phyloP scores from a whole-genome alignment of 495 filamentous ascomycete genomes.

The Lophium mytilinum region DNA sequence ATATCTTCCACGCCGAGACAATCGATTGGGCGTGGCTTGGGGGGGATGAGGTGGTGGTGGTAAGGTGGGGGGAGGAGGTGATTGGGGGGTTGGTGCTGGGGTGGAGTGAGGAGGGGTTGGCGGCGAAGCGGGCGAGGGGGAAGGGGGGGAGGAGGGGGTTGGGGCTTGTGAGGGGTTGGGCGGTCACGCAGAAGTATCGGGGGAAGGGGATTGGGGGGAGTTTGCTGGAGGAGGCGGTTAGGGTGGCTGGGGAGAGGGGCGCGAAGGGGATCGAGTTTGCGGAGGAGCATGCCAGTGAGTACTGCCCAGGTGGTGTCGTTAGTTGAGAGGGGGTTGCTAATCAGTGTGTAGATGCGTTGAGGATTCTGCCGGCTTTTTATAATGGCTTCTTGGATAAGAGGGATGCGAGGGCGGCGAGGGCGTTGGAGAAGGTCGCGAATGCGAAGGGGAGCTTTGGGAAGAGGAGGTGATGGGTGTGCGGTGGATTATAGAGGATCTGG shows the following conservation, averaged over 20 bases:
- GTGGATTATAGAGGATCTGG: no score
- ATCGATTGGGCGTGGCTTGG: constrained; percentile 44
- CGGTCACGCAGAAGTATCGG: constrained; percentile 58
- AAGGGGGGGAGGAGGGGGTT: constrained; percentile 29
- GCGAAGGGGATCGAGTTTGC: constrained; percentile 57
- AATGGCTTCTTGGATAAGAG: constrained; percentile 49
- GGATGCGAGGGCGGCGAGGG: constrained; percentile 46
- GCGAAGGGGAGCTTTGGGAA: constrained; percentile 26
- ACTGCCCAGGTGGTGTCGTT: not conserved
- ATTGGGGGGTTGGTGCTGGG: constrained; percentile 49
- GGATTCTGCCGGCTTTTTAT: constrained; percentile 52
- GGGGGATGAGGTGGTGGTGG: constrained; percentile 43
- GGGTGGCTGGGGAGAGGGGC: constrained; percentile 49
- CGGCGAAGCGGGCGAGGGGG: constrained; percentile 30
- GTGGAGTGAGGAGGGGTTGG: constrained; percentile 38
- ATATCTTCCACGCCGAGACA: constrained; percentile 46
- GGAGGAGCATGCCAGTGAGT: constrained; percentile 53
- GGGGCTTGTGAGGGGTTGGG: constrained; percentile 64
- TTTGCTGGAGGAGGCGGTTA: constrained; percentile 59
- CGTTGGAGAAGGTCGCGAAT: constrained; percentile 38
- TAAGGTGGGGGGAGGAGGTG: constrained; percentile 48
- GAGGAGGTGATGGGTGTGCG: constrained; percentile 1
- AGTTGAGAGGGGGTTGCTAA: constrained; percentile 4
- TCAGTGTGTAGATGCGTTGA: constrained; percentile 40
- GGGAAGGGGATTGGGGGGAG: constrained; percentile 57